Base-by-base conservation (phyloP, 2,329 filamentous ascomycete species). In the Canariomyces notabilis region DNA sequence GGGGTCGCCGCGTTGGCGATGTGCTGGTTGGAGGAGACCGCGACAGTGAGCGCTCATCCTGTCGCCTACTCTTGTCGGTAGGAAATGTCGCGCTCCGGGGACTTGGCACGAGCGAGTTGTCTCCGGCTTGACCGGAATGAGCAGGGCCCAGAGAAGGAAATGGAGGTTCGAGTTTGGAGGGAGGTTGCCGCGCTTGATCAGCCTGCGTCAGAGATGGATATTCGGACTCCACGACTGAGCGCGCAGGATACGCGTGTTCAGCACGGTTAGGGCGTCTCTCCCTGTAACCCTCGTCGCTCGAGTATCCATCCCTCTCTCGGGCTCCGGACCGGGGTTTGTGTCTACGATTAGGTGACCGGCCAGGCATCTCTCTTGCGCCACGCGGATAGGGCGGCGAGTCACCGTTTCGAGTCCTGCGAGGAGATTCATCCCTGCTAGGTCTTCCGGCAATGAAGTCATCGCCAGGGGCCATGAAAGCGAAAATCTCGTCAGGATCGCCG, bases 211-310 rank as follows among this genome's bases (percentile, higher is more conserved):
- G 37, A 21, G 42, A 48, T 7, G 48, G 46, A 20, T 48, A 33
- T 37, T 55, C 54, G 2, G 44, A 36, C n/a, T 57, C 54, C 5
- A 51, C 8, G 2, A 46, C 32, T 1, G 51, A 11, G 2, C 52
- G 49, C 5, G 23, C 35, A 6, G 52, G 44, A 9, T 45, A 44
- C n/a, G 44, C 34, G 15, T 48, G 49, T 7, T 52, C 51, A 9
- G 41, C 23, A 12, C 60, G 62, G 29, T 57, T 61, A 42, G 45
- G 61, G 38, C 45, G 61, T 9, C 53, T 50, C 52, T 16, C 60
- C 44, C 60, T 66, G 9, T 61, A 50, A 23, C 63, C 57, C 8
- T 72, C 71, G 16, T 71, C 69, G 20, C 64, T 67, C 2, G 68
- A 70, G 26, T 65, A 65, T 15, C 60, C 68, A 6, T 64, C 64